These are phyloP conservation scores for Coniochaeta pulveracea DNA, from an alignment of 2,329 filamentous ascomycete species.

Conservation along the genomic window DNA sequence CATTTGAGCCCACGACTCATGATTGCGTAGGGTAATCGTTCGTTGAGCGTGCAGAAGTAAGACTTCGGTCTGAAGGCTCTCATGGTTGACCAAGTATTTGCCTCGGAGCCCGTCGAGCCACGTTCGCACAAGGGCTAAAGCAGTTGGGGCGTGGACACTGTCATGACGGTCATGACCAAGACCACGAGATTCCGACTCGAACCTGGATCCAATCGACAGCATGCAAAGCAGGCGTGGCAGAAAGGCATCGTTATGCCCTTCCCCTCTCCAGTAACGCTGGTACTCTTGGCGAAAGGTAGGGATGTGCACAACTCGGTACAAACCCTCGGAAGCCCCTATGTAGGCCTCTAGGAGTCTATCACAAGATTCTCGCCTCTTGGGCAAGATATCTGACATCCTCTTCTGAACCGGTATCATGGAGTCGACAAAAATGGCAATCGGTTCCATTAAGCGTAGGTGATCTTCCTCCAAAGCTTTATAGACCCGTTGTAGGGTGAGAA, in stretches of 20 bases:
- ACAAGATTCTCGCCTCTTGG: constrained; percentile 33
- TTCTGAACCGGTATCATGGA: constrained; percentile 47
- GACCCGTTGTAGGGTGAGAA: constrained; percentile 32
- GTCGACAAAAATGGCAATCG: constrained; percentile 45
- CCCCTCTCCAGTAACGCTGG: constrained; percentile 38
- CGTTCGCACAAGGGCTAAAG: constrained; percentile 39
- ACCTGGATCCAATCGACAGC: constrained; percentile 40
- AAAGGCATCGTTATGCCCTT: constrained; percentile 34
- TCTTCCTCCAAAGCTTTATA: constrained; percentile 36
- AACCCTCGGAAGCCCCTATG: constrained; percentile 36
- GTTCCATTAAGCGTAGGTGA: constrained; percentile 31
- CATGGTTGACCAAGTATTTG: constrained; percentile 39
- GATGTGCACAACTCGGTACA: constrained; percentile 41
- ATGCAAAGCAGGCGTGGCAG: constrained; percentile 41
- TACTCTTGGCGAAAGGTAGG: constrained; percentile 40
- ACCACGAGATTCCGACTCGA: constrained; percentile 37
- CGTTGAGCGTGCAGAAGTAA: constrained; percentile 40
- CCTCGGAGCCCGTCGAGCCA: constrained; percentile 42
- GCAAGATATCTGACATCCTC: constrained; percentile 45
- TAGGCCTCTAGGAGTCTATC: constrained; percentile 38
- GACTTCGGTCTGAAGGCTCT: constrained; percentile 41
- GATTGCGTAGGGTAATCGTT: constrained; percentile 34
- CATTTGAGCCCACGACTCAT: constrained; percentile 43
- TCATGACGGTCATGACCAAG: constrained; percentile 38
- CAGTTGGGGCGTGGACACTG: constrained; percentile 45